Conservation (phyloP, 495 filamentous ascomycete species). For the Aspergillus asperescens region DNA sequence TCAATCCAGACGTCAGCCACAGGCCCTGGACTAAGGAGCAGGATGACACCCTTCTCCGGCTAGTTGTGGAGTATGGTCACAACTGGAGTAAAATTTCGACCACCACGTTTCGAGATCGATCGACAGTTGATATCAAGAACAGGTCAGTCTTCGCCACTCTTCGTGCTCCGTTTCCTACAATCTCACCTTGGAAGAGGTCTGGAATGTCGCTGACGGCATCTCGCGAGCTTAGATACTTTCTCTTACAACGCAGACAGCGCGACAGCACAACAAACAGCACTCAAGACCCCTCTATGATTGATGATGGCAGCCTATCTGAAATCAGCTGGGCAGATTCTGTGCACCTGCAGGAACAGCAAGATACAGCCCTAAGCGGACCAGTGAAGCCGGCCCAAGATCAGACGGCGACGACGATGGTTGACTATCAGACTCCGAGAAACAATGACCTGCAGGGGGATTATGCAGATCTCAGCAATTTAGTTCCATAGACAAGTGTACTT, state of each 20-base stretch:
- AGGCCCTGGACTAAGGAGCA: conserved; percentile 20
- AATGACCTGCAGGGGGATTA: not conserved
- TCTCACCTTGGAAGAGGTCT: no score
- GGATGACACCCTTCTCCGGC: conserved; percentile 10
- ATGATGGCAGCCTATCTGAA: not conserved
- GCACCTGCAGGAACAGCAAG: not conserved
- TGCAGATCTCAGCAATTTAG: not conserved
- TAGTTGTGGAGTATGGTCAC: conserved; percentile 8
- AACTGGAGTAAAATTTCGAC: conserved; percentile 20
- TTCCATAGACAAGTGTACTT: not conserved
- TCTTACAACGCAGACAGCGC: no score
- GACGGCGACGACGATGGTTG: not conserved
- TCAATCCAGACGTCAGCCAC: conserved; percentile 20
- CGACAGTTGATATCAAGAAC: conserved; percentile 20
- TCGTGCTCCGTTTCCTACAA: no score
- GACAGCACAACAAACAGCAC: no score
- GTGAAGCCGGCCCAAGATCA: not conserved
- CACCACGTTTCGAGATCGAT: conserved; percentile 14
- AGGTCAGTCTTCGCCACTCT: conserved; percentile 5
- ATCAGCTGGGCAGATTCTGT: not conserved
- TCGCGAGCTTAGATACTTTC: no score
- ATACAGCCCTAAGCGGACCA: not conserved
- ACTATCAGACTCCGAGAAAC: not conserved
- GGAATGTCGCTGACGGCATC: not conserved
- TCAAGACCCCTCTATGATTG: not conserved